These are phyloP conservation scores for Aspergillus hiratsukae DNA, from an alignment of 2,329 filamentous ascomycete genomes.

Conservation along the genomic window DNA sequence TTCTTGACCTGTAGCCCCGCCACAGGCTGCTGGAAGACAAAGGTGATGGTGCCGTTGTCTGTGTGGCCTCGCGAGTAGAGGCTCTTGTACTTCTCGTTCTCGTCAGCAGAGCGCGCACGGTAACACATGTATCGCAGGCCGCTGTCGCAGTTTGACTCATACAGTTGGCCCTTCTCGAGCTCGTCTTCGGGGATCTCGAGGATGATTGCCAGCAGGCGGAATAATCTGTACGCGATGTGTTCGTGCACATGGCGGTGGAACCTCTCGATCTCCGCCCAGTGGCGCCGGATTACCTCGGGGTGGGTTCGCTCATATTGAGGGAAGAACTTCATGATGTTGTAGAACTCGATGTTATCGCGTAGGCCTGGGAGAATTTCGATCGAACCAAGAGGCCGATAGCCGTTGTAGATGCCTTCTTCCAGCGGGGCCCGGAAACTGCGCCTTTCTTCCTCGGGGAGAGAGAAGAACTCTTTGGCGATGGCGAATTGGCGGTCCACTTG, in stretches of 20 bases:
- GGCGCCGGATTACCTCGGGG: slow-evolving; percentile 45
- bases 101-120: slow-evolving; percentile 44
- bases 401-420: slow-evolving; percentile 53
- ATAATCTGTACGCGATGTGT: slow-evolving; percentile 52
- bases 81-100: slow-evolving; percentile 41
- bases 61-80: slow-evolving; percentile 50
- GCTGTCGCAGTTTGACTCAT: slow-evolving; percentile 53
- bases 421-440: slow-evolving; percentile 49
- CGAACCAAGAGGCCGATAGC: slow-evolving; percentile 46
- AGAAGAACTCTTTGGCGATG: slow-evolving; percentile 54
- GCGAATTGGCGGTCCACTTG: slow-evolving; percentile 58
- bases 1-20: slow-evolving; percentile 53
- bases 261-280: slow-evolving; percentile 52
- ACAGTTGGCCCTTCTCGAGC: slow-evolving; percentile 52
- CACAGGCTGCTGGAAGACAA: slow-evolving; percentile 56
- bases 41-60: slow-evolving; percentile 52
- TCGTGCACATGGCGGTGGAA: slow-evolving; percentile 51
- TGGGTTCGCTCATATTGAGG: slow-evolving; percentile 42
- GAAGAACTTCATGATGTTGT: slow-evolving; percentile 57
- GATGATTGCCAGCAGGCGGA: slow-evolving; percentile 56
- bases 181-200: slow-evolving; percentile 57
- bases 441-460: slow-evolving; percentile 53
- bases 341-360: slow-evolving; percentile 55
- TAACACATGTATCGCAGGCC: slow-evolving; percentile 61
- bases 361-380: slow-evolving; percentile 28